phyloP scores from a whole-genome alignment of 352 stramenopile genomes.

The Phytophthora sansomeana region DNA sequence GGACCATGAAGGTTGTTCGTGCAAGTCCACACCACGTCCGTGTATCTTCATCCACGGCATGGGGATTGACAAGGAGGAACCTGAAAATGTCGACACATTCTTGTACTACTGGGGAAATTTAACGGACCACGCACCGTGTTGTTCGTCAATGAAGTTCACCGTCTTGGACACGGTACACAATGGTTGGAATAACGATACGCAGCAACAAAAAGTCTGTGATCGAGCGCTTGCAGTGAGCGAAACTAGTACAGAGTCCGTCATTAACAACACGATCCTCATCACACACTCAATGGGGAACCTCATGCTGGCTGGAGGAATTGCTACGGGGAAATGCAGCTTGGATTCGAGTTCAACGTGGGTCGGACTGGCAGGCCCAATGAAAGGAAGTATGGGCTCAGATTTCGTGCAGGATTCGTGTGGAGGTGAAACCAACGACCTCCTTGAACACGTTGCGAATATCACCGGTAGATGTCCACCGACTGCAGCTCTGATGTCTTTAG shows the following conservation, averaged over 20 bases:
- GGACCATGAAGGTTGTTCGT: neutral
- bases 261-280: conserved; percentile 22
- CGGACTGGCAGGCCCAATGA: conserved; percentile 30
- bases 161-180: conserved; percentile 17
- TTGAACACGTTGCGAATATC: conserved; percentile 11
- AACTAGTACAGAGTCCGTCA: conserved; percentile 5
- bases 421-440: neutral
- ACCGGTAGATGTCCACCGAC: conserved; percentile 3
- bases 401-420: conserved; percentile 4
- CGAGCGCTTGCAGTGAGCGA: conserved; percentile 19
- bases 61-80: conserved; percentile 7
- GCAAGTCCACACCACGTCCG: conserved; percentile 17
- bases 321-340: conserved; percentile 25
- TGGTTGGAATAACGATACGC: neutral
- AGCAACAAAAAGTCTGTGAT: conserved; percentile 25
- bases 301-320: conserved; percentile 26
- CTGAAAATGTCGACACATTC: conserved; percentile 18
- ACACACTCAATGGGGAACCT: conserved; percentile 29
- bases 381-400: conserved; percentile 17
- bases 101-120: conserved; percentile 22
- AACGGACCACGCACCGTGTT: conserved; percentile 17
- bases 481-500: conserved; percentile 13
- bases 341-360: conserved; percentile 38
- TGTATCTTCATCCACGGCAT: conserved; percentile 32
- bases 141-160: conserved; percentile 25